Percentiles rank a stretch among this genome's conserved stretches.
Evolutionary conservation across 441 rosid genomes (phyloP).

Genomic region (Corymbia calophylla): DNA sequence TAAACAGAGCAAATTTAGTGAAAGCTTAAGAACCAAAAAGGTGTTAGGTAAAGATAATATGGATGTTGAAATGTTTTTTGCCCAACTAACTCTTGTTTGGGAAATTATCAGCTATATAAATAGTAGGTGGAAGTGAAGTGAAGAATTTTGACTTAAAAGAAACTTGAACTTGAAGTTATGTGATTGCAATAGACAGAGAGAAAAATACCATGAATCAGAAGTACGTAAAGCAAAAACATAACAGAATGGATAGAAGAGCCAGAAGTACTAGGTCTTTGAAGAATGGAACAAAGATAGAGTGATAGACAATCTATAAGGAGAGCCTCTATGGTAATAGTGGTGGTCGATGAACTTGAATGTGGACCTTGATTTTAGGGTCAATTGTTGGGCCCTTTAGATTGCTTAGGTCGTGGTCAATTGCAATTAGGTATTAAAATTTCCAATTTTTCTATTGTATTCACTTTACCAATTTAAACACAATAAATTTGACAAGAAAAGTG

Average conservation of each 20-base stretch:
- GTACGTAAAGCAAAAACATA: background rate
- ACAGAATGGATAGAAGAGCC: too few species aligned
- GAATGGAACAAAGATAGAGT: background rate
- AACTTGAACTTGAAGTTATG: background rate
- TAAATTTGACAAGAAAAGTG: background rate
- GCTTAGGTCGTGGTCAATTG: background rate
- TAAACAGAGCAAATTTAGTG: background rate
- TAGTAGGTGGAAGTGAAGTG: background rate
- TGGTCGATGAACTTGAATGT: background rate
- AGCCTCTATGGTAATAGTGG: background rate
- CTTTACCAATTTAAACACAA: background rate
- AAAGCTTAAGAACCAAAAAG: background rate
- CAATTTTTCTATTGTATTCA: background rate
- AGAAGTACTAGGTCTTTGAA: rapidly evolving
- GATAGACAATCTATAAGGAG: background rate
- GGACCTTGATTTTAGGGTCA: background rate
- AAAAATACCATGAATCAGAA: background rate
- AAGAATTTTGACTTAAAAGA: background rate
- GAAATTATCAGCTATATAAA: background rate
- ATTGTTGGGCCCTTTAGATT: background rate
- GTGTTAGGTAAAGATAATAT: background rate
- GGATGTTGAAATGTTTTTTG: background rate
- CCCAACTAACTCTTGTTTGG: background rate
- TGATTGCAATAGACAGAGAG: background rate
- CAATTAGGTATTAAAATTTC: background rate